Evolutionary conservation across 176 grass and related monocot genomes (phyloP).

Genomic region (Chrysopogon serrulatus): DNA sequence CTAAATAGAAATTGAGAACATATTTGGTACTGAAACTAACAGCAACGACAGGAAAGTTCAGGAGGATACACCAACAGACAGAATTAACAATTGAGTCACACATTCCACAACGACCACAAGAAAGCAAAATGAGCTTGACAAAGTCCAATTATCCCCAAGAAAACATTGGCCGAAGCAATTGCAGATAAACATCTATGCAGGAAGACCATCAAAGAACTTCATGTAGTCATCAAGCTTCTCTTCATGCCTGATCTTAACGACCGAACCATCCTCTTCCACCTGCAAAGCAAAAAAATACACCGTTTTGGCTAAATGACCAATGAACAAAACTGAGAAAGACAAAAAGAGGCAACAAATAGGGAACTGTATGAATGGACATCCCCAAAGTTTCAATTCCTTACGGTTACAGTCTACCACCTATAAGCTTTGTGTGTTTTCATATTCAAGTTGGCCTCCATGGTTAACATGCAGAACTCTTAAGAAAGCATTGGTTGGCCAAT

Average conservation of each 20-base stretch:
- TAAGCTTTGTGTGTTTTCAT: not conserved
- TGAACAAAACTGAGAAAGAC: not conserved
- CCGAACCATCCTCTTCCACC: slow-evolving; percentile 60
- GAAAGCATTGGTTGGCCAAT: not conserved
- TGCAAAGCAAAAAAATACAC: not conserved
- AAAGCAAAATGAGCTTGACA: not conserved
- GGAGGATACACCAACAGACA: not conserved
- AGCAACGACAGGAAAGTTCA: not conserved
- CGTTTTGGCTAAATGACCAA: not conserved
- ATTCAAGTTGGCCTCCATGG: not conserved
- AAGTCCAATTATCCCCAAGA: not conserved
- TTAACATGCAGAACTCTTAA: not conserved
- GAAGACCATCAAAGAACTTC: slow-evolving; percentile 86
- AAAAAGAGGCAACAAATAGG: not conserved
- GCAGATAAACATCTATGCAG: slow-evolving; percentile 11
- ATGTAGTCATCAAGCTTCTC: slow-evolving; percentile 82
- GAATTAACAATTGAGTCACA: not conserved
- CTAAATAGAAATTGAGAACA: not conserved
- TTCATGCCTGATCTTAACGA: slow-evolving; percentile 77
- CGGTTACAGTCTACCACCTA: not conserved
- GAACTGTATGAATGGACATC: not conserved
- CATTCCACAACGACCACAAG: not conserved
- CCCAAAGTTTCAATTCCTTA: not conserved
- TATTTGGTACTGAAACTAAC: not conserved
- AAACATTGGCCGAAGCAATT: not conserved